A percentile compares a stretch with the other conserved stretches of the same genome.
phyloP scores from a whole-genome alignment of 345 rosid species.

The Anastatica hierochuntica region DNA sequence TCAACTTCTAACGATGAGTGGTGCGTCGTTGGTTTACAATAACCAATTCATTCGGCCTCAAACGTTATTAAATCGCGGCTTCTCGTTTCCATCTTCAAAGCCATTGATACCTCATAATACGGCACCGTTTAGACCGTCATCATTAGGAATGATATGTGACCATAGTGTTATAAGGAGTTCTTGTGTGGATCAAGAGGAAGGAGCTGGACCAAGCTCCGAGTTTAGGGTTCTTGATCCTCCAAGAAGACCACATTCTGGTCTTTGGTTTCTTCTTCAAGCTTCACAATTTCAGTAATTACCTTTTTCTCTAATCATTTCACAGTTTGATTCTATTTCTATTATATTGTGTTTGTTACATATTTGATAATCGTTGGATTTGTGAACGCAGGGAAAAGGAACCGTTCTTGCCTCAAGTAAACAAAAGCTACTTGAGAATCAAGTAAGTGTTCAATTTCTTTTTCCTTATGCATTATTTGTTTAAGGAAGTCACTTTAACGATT shows the following conservation, averaged over 20 bases:
- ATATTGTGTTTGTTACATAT: neutral
- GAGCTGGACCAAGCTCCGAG: conserved; percentile 57
- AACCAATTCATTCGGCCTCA: conserved; percentile 20
- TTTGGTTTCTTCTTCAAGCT: conserved; percentile 92
- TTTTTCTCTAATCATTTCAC: too few relatives aligned
- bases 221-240: conserved; percentile 71
- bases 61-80: conserved; percentile 6
- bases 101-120: conserved; percentile 41
- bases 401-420: conserved; percentile 79
- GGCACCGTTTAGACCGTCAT: conserved; percentile 43
- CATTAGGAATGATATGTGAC: too few relatives aligned
- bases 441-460: conserved; percentile 28
- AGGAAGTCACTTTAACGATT: neutral
- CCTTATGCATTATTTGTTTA: neutral
- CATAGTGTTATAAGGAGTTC: too few relatives aligned
- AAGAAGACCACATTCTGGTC: conserved; percentile 67
- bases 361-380: conserved; percentile 5
- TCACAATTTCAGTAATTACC: conserved; percentile 67
- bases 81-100: conserved; percentile 14
- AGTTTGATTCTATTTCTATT: too few relatives aligned
- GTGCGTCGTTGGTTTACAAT: conserved; percentile 17
- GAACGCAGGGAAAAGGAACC: conserved; percentile 75
- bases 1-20: conserved; percentile 13
- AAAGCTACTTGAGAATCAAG: conserved; percentile 99
- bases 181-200: conserved; percentile 11